Base-by-base conservation (phyloP, 108 stramenopile species). In the Cyclotella baltica region DNA sequence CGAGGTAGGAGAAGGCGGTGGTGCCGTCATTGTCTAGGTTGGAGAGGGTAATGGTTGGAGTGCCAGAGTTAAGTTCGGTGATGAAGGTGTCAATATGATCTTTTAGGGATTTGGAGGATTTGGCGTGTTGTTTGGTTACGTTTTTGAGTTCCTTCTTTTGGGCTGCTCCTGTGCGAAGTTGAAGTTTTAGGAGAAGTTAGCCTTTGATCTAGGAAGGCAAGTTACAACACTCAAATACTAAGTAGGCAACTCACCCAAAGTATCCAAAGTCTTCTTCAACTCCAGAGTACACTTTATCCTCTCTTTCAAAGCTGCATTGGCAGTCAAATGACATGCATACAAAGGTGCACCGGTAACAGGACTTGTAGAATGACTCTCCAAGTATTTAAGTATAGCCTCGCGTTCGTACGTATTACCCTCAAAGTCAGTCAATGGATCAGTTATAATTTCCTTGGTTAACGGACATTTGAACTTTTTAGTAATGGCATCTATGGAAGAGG, bases 401-500 rank as follows among this genome's bases (percentile, higher is more conserved):
- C 62, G 62, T 37, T 82, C 81, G 27, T 77, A 82, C 37, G 28
- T 71, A 59, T 77, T 82, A 27, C 76, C 81, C 35, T 82, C 81
- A 43, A 73, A 72, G 36, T 82, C 81, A 20, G 62, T 67, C 71
- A 82, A 67, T 2, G 81, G 81, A 55, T 82, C 81, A 10, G n/a
- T 63, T n/a, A 82, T 82, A 1, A 76, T 28, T 64, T 64, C 70
- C 8, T 73, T 77, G 3, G 76, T 82, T 16, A 82, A 33, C 25
- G 81, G 81, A 40, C 81, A 82, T 16, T 5, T 37, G 62, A 62
- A 82, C 51, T 64, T 57, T 48, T 57, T 66, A 8, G 70, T 36
- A 11, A 82, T 47, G 20, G 35, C 6, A 4, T 71, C 76, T 13
- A 75, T 71, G 20, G 76, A 50, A 46, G 65, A 23, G 18, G 47